Percentiles rank a stretch among this genome's conserved stretches.
Conservation (phyloP, 176 grass and related monocot species). For the Avena atlantica region DNA sequence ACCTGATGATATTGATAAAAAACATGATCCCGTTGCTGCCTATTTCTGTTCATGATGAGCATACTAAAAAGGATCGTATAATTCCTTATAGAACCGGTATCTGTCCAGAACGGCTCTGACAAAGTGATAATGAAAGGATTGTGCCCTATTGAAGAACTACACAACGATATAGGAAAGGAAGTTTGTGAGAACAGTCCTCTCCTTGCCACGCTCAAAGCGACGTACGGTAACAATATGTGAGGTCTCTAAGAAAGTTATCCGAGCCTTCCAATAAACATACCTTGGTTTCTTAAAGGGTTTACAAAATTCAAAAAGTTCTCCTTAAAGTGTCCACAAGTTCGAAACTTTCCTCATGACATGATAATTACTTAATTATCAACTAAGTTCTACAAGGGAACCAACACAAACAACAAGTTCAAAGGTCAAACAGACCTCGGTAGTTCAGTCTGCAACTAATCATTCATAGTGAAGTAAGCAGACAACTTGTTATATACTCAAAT, state of each 20-base stretch:
- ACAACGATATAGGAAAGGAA: not conserved
- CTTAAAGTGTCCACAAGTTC: not conserved
- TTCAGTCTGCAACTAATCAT: not conserved
- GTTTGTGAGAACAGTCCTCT: slow-evolving; percentile 2
- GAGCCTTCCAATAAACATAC: not conserved
- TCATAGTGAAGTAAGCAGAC: not conserved
- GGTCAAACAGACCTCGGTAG: not conserved
- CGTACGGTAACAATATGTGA: not conserved
- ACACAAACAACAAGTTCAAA: not conserved
- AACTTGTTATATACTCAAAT: not conserved
- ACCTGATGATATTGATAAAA: slow-evolving; percentile 15
- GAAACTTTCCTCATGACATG: not conserved
- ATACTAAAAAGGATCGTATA: slow-evolving; percentile 9
- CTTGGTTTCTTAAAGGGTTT: not conserved
- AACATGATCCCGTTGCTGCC: slow-evolving; percentile 17
- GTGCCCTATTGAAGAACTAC: not conserved
- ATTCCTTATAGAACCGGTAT: not conserved
- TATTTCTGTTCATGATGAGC: slow-evolving; percentile 1
- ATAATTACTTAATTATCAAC: not conserved
- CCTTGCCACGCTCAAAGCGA: not conserved
- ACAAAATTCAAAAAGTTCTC: not conserved
- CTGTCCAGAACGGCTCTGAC: not conserved
- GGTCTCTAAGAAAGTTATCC: not conserved
- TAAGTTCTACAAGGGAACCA: slow-evolving; percentile 23
- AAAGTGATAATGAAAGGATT: not conserved